Conservation (phyloP, 2,329 filamentous ascomycete genomes). For the Cryphonectria nitschkei region DNA sequence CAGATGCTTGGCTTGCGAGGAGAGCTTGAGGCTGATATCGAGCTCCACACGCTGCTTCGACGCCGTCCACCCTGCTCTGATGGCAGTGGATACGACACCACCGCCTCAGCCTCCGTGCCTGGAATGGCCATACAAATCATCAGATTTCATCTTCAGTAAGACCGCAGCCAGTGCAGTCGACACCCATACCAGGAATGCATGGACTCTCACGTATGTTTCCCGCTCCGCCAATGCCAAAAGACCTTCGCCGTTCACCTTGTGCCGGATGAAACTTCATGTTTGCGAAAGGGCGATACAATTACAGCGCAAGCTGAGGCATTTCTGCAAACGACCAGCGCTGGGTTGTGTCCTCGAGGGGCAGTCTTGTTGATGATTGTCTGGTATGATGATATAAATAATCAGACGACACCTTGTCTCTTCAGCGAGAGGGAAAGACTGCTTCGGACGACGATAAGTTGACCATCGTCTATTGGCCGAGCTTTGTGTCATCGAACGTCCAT, state of each 20-base stretch:
- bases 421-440: too few species aligned
- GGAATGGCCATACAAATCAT: not conserved
- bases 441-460: slow-evolving; percentile 14
- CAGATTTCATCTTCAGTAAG: too few species aligned
- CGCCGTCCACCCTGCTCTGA: slow-evolving; percentile 15
- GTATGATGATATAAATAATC: not conserved
- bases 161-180: not conserved
- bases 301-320: not conserved
- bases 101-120: slow-evolving; percentile 21
- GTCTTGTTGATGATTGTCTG: not conserved
- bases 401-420: not conserved
- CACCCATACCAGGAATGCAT: not conserved
- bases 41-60: slow-evolving; percentile 20
- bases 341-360: too few species aligned
- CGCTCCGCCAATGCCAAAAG: slow-evolving; percentile 24
- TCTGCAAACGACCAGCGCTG: not conserved
- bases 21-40: slow-evolving; percentile 2
- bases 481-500: slow-evolving; percentile 17
- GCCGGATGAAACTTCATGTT: not conserved
- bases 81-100: slow-evolving; percentile 6
- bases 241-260: slow-evolving; percentile 5
- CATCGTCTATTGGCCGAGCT: slow-evolving; percentile 13
- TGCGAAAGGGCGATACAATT: not conserved
- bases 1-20: slow-evolving; percentile 1
- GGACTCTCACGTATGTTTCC: slow-evolving; percentile 22